Base-by-base conservation (phyloP, 768 basidiomycete genomes). In the Mrakia blollopis region DNA sequence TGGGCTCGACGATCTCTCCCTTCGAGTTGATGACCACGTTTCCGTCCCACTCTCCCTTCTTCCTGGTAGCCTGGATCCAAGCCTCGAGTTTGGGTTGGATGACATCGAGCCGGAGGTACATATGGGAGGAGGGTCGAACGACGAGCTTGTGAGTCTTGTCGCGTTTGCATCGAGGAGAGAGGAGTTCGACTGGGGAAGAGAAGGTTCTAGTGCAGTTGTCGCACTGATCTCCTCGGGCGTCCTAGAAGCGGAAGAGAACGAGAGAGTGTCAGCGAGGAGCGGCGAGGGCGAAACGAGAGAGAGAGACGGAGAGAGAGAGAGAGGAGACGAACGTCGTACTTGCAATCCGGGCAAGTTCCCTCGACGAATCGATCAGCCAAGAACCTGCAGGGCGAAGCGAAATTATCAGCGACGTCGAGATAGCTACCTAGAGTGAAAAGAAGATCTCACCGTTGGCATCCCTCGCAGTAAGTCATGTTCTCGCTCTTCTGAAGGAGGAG, bases 221-320 rank as follows among this genome's bases (percentile, higher is more conserved):
- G 83, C 97, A 99, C 85, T 99, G 97, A 83, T 99, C 97, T 11
- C 97, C 97, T 50, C 97, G 91, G 47, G 96, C 97, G 81, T 98
- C 97, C 91, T 93, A 69, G 9, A 52, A 37, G 9, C 4, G 62
- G 30, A n/a, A 35, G 21, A 41, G 35, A 61, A 60, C 54, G 37
- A 63, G 62, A 62, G 35, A 60, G 47, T 21, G 14, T 50, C 47
- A 32, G 30, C 30, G 28, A 9, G 60, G n/a, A 57, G 35, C 16
- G 25, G 50, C 21, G 16, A 41, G 25, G 11, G 18, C 61, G 61
- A 41, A 61, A 14, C 32, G 76, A 23, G 52, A 11, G 54, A 69
- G 30, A 54, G 13, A 25, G 74, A 23, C 44, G 7, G 37, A 63
- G 30, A 54, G 28, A 57, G 73, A 72, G 72, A 39, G 30, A 11